phyloP scores from a whole-genome alignment of 345 rosid genomes.

The Raphanus sativus region DNA sequence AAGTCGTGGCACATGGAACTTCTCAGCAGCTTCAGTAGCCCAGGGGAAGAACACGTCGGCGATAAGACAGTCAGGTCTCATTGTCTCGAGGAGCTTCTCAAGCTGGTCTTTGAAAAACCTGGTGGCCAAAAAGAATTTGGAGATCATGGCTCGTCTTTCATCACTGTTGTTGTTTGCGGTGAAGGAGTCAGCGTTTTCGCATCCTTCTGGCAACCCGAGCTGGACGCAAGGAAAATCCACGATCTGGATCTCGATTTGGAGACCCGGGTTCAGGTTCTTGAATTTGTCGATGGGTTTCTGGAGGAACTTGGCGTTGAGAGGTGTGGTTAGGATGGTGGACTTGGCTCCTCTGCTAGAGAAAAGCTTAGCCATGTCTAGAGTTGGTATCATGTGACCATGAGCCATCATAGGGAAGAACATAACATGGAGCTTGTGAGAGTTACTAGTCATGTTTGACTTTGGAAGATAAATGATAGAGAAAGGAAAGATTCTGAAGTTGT shows the following conservation, averaged over 20 bases:
- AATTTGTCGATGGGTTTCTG: constrained; percentile 31
- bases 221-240: constrained; percentile 37
- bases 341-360: constrained; percentile 45
- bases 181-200: constrained; percentile 29
- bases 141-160: neutral
- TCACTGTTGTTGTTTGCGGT: neutral
- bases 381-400: constrained; percentile 58
- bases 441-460: constrained; percentile 25
- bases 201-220: constrained; percentile 48
- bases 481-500: neutral
- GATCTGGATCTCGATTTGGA: constrained; percentile 25
- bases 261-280: constrained; percentile 19
- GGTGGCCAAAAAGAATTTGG: neutral
- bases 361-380: constrained; percentile 55
- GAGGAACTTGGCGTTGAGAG: constrained; percentile 44
- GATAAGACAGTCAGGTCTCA: neutral
- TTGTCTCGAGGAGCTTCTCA: neutral
- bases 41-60: neutral
- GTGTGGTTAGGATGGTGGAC: constrained; percentile 54
- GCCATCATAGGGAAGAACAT: constrained; percentile 57
- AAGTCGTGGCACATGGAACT: neutral
- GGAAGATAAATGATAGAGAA: neutral
- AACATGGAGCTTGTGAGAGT: constrained; percentile 33
- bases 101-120: neutral
- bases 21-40: neutral